Base-by-base conservation (phyloP, 345 rosid species). In the Barbarea vulgaris region DNA sequence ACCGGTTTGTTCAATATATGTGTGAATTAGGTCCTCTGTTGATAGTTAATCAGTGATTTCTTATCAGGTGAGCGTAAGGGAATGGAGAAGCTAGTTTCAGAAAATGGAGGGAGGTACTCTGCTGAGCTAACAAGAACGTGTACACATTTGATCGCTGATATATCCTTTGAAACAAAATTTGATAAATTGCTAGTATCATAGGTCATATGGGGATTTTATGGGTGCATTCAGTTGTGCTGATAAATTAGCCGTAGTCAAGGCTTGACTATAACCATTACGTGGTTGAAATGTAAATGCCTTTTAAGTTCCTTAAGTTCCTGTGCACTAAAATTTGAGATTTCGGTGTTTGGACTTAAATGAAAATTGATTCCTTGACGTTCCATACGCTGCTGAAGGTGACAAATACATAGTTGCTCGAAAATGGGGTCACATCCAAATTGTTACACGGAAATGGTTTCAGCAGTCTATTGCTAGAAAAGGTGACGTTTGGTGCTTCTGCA, bases 111-210 rank as follows among this genome's bases (percentile, higher is more conserved):
- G 68, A 87, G 78, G 62, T 92, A 92, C 82, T 90, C 93, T 70
- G 87, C 85, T 47, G 97, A 90, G 75, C 81, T 95, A 72, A 90
- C 90, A 72, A 90, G 76, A 86, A 83, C 72, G 19, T 92, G 97
- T 83, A 92, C 99, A 64, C 97, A 95, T 85, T 84, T 95, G 85
- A 87, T 92, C 73, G 84, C 93, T 62, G 90, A 95, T 77, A 95
- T 95, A 95, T 92, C 97, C 97, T 87, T 84, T 74, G 36, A 46
- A 21, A 70, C 71, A 79, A 77, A 50, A 54, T 72, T 37, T 33
- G 71, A 55, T 36, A 34, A 31, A 54, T 55, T 73, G 67, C 64
- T 69, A 41, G 10, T 44, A 15, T n/a, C 60, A 36, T 71, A 46
- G 65, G 65, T 64, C 72, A 44, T 70, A 55, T 61, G 64, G 62